phyloP scores from a whole-genome alignment of 2,329 filamentous ascomycete genomes.

The Talaromyces sp. region DNA sequence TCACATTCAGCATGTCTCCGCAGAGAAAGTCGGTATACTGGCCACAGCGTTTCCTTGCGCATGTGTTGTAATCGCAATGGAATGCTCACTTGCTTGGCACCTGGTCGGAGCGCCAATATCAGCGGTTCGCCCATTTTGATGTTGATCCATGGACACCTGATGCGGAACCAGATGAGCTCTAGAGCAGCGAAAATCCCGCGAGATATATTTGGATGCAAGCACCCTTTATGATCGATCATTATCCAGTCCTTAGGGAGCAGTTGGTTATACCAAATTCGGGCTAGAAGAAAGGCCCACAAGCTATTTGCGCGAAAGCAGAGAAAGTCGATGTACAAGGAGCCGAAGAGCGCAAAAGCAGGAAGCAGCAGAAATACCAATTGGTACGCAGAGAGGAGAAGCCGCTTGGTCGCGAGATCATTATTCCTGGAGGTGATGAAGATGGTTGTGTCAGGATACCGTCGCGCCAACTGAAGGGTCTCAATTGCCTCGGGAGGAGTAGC shows the following conservation, averaged over 20 bases:
- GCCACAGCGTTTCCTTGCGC: background rate
- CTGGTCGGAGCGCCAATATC: background rate
- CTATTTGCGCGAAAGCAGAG: conserved; percentile 3
- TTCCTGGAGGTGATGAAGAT: conserved; percentile 5
- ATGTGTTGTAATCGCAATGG: background rate
- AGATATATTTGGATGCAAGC: background rate
- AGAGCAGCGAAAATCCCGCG: background rate
- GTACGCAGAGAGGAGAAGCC: background rate
- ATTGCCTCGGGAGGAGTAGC: background rate
- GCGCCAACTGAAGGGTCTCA: background rate
- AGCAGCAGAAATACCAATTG: background rate
- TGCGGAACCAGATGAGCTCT: conserved; percentile 1
- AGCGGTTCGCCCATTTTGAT: background rate
- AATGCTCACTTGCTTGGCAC: background rate
- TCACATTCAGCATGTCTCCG: background rate
- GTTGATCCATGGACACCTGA: background rate
- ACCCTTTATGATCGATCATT: background rate
- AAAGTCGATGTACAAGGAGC: background rate
- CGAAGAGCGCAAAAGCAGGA: background rate
- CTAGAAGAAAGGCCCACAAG: background rate
- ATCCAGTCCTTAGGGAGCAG: background rate
- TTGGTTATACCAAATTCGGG: background rate
- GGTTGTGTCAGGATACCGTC: background rate
- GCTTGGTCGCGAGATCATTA: background rate
- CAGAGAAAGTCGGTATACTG: background rate